Evolutionary conservation across 352 stramenopile genomes (phyloP).

Genomic region (Phytophthora megakarya): DNA sequence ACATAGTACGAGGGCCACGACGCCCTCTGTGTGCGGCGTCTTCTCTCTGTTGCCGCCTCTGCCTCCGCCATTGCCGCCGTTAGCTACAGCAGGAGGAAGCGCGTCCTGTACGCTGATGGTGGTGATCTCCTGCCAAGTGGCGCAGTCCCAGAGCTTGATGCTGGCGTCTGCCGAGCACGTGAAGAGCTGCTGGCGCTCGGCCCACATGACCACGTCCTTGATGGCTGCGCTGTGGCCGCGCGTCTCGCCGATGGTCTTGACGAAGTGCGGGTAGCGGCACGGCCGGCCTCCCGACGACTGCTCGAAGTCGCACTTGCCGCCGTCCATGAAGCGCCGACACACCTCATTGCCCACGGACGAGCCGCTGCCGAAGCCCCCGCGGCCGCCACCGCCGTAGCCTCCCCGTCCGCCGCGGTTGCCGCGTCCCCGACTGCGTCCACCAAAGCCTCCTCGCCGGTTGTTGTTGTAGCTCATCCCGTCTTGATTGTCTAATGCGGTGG

Average conservation of each 20-base stretch:
- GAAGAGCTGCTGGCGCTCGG: slow-evolving; percentile 73
- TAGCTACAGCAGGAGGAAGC: slow-evolving; percentile 4
- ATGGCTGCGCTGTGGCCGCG: slow-evolving; percentile 71
- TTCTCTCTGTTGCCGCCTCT: slow-evolving; percentile 29
- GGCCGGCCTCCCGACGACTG: slow-evolving; percentile 43
- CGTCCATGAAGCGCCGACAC: slow-evolving; percentile 67
- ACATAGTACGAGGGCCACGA: slow-evolving; percentile 71
- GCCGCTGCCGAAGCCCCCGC: slow-evolving; percentile 37
- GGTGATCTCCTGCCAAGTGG: slow-evolving; percentile 79
- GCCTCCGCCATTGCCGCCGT: slow-evolving; percentile 18
- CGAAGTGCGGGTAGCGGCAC: slow-evolving; percentile 82
- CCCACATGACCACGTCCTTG: slow-evolving; percentile 85
- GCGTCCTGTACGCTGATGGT: slow-evolving; percentile 63
- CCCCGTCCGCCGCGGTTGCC: slow-evolving; percentile 42
- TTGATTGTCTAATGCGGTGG: neutral
- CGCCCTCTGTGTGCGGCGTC: slow-evolving; percentile 48
- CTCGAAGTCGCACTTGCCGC: slow-evolving; percentile 69
- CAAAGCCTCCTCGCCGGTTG: slow-evolving; percentile 53
- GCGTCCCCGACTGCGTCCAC: slow-evolving; percentile 59
- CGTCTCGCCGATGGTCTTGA: slow-evolving; percentile 84
- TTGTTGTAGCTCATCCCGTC: slow-evolving; percentile 71
- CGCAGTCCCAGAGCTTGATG: slow-evolving; percentile 87
- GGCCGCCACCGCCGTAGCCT: slow-evolving; percentile 30
- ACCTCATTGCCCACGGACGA: slow-evolving; percentile 62
- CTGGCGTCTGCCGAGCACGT: slow-evolving; percentile 70